phyloP scores from a whole-genome alignment of 257 asterid species.

The Ilex aquifolium region DNA sequence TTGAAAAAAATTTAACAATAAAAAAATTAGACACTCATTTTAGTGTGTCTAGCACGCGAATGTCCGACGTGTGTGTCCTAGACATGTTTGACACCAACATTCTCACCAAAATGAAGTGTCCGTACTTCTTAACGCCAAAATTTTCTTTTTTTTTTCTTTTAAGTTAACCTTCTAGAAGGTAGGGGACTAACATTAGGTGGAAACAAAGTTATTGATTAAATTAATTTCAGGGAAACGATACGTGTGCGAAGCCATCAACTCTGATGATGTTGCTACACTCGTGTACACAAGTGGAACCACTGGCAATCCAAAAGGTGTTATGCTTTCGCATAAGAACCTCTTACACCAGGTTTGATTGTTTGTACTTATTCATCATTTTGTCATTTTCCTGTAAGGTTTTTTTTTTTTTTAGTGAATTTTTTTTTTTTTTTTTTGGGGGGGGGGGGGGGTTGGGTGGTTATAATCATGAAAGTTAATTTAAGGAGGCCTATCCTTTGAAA shows the following conservation, averaged over 20 bases:
- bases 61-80: too few species aligned
- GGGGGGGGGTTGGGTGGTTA: too few species aligned
- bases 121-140: too few species aligned
- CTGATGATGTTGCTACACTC: conserved; percentile 80
- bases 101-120: too few species aligned
- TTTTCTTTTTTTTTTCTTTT: too few species aligned
- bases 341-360: conserved; percentile 71
- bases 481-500: neutral
- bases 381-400: neutral
- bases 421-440: neutral
- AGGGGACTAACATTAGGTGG: neutral
- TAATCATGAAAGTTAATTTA: neutral
- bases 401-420: neutral
- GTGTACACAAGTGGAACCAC: conserved; percentile 94
- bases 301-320: conserved; percentile 94
- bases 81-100: too few species aligned
- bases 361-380: too few species aligned
- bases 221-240: conserved; percentile 46
- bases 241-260: conserved; percentile 49
- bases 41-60: too few species aligned
- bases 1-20: too few species aligned
- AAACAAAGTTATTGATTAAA: neutral
- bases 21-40: too few species aligned
- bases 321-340: conserved; percentile 87
- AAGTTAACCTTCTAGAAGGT: too few species aligned